Percentiles rank a stretch among this genome's conserved stretches.
Conservation (phyloP, 75 land plant species). For the Isoetes taiwanensis region DNA sequence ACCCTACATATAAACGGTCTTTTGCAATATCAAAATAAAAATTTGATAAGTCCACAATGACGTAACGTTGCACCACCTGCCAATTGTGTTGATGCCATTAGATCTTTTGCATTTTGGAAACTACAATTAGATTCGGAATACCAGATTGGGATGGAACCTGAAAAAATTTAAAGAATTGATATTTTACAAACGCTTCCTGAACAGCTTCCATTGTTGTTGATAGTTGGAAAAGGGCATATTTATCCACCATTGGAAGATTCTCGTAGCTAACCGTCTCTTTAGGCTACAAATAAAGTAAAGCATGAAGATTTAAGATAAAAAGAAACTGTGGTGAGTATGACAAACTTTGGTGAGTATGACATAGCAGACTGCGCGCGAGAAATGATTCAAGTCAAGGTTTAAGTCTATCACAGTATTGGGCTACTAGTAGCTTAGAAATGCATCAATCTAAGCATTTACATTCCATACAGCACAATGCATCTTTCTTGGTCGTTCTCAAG, state of each 20-base stretch:
- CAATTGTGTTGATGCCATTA: conserved; percentile 5
- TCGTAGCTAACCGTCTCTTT: conserved; percentile 40
- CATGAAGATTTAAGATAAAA: background rate
- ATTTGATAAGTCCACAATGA: conserved; percentile 87
- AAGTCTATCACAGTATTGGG: too few relatives aligned
- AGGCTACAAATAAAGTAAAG: conserved; percentile 23
- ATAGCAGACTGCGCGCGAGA: too few relatives aligned
- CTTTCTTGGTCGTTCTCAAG: too few relatives aligned
- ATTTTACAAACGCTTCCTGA: conserved; percentile 57
- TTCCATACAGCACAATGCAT: too few relatives aligned
- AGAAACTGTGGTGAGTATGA: too few relatives aligned
- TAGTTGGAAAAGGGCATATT: conserved; percentile 80
- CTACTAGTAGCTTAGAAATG: too few relatives aligned
- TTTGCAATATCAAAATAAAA: conserved; percentile 97
- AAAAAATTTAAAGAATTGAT: conserved; percentile 83
- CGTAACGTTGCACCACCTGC: conserved; percentile 84
- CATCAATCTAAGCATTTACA: too few relatives aligned
- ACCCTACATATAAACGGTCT: conserved; percentile 98
- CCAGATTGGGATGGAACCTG: conserved; percentile 38
- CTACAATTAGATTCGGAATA: background rate
- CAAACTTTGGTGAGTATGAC: too few relatives aligned
- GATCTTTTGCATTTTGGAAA: background rate
- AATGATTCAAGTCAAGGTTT: too few relatives aligned
- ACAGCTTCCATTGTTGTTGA: conserved; percentile 53
- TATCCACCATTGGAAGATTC: conserved; percentile 73